Evolutionary conservation across 2,329 filamentous ascomycete species (phyloP).

Genomic region (Arthrobotrys iridis): DNA sequence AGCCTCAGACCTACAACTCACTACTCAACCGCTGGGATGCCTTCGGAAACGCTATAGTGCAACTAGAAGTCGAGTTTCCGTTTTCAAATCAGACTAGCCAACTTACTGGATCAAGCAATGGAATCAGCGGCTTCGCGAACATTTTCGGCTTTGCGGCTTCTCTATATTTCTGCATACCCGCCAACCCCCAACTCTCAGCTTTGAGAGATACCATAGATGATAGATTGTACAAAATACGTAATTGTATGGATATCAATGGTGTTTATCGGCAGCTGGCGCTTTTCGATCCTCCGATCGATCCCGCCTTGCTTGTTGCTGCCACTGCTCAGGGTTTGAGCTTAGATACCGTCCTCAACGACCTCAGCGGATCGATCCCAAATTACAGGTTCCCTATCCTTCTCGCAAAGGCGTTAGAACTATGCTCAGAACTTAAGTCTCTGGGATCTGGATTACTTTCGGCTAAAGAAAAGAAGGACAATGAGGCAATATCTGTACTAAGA

Average conservation of each 20-base stretch:
- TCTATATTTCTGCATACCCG: constrained; percentile 53
- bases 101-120: neutral
- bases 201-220: constrained; percentile 58
- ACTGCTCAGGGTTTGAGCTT: constrained; percentile 57
- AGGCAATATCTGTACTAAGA: constrained; percentile 55
- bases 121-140: neutral
- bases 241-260: constrained; percentile 60
- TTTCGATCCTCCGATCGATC: constrained; percentile 59
- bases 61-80: constrained; percentile 43
- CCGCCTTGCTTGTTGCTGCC: constrained; percentile 56
- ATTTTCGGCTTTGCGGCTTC: constrained; percentile 55
- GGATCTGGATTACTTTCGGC: constrained; percentile 48
- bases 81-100: neutral
- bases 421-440: constrained; percentile 56
- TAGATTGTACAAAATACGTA: constrained; percentile 60
- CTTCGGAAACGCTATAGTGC: constrained; percentile 11
- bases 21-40: neutral
- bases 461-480: constrained; percentile 58
- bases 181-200: constrained; percentile 41
- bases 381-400: constrained; percentile 59
- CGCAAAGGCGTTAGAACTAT: constrained; percentile 58
- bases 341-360: constrained; percentile 20
- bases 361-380: constrained; percentile 57
- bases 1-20: neutral
- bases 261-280: constrained; percentile 54